Conservation (phyloP, 1,284 basidiomycete genomes). For the Coniferiporia sulphurascens region DNA sequence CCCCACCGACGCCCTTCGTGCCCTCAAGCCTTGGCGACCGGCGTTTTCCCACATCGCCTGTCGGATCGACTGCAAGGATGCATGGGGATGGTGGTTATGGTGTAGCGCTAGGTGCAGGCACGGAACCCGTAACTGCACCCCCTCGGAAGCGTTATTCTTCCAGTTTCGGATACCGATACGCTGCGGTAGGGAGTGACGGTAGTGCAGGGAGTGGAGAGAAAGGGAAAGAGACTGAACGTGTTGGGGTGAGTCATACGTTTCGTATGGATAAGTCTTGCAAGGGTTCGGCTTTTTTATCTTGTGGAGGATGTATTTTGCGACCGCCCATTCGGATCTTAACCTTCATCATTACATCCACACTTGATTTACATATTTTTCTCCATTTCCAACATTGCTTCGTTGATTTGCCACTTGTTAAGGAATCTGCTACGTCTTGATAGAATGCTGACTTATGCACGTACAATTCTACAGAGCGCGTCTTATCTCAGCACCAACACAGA, state of each 20-base stretch:
- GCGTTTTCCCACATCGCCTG: conserved; percentile 28
- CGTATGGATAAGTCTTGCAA: not conserved
- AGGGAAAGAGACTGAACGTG: conserved; percentile 30
- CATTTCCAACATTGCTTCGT: too few relatives aligned
- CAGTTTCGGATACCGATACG: conserved; percentile 67
- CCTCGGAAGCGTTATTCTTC: conserved; percentile 46
- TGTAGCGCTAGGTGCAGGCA: not conserved
- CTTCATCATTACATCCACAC: not conserved
- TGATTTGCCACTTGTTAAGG: not conserved
- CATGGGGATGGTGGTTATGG: not conserved
- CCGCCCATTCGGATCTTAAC: not conserved
- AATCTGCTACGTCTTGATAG: not conserved
- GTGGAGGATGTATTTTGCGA: too few relatives aligned
- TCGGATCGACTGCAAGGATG: conserved; percentile 1
- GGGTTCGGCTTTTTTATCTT: not conserved
- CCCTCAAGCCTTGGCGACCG: conserved; percentile 46
- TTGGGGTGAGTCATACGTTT: conserved; percentile 25
- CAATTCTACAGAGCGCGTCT: conserved; percentile 32
- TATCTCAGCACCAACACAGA: conserved; percentile 49
- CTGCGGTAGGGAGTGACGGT: conserved; percentile 32
- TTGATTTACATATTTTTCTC: not conserved
- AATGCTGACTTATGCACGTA: not conserved
- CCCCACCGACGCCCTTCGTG: conserved; percentile 35
- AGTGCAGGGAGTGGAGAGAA: conserved; percentile 39
- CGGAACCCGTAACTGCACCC: conserved; percentile 13